These are phyloP conservation scores for Trichophyton rubrum DNA, from an alignment of 2,329 filamentous ascomycete species.

Conservation along the genomic window DNA sequence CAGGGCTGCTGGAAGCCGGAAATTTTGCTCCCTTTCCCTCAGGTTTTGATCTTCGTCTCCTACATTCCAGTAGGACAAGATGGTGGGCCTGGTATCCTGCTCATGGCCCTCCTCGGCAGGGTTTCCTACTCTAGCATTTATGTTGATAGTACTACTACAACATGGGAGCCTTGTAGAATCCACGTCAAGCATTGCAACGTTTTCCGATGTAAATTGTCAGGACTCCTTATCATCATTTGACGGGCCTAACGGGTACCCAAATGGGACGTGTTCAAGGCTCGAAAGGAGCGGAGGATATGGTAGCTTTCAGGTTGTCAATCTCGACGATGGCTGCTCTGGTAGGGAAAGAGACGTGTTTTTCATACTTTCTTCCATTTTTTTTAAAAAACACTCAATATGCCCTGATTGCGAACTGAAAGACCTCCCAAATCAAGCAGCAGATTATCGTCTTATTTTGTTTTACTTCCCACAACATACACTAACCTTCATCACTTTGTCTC, in stretches of 20 bases:
- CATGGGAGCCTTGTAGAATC: neutral
- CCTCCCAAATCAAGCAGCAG: neutral
- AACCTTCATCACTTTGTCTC: neutral
- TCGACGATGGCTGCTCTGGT: neutral
- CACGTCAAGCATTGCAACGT: neutral
- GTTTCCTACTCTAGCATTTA: neutral
- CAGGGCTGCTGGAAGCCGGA: neutral
- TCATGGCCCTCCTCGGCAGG: neutral
- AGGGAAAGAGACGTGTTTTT: neutral
- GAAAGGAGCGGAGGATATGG: neutral
- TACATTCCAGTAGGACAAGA: neutral
- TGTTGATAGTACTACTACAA: neutral
- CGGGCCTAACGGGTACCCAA: constrained; percentile 5
- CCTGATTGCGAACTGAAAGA: too few relatives aligned
- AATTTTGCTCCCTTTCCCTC: neutral
- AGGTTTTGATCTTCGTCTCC: neutral
- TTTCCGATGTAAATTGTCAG: neutral
- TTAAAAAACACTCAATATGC: too few relatives aligned
- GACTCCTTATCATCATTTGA: neutral
- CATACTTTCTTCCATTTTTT: too few relatives aligned
- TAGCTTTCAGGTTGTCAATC: neutral
- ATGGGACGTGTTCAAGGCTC: neutral
- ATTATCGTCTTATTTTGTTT: too few relatives aligned
- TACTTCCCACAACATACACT: neutral
- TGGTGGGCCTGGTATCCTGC: neutral